These are phyloP conservation scores for Penicillium sp. DNA, from an alignment of 2,329 filamentous ascomycete species.

Conservation along the genomic window DNA sequence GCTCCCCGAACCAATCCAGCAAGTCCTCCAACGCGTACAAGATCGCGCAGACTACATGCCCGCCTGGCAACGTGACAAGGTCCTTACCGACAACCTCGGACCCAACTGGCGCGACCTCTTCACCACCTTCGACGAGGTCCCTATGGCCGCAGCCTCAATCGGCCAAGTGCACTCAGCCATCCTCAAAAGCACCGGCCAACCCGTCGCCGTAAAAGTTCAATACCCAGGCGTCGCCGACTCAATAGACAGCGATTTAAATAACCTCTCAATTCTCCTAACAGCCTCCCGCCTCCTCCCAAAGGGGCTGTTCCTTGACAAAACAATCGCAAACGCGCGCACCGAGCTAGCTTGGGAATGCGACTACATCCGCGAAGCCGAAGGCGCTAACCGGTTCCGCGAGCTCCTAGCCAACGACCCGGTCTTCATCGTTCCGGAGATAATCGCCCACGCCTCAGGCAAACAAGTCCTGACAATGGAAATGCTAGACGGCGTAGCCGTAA, in stretches of 20 bases:
- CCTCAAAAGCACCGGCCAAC: conserved; percentile 68
- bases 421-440: conserved; percentile 77
- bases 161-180: conserved; percentile 90
- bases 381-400: conserved; percentile 70
- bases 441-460: conserved; percentile 74
- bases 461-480: conserved; percentile 92
- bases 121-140: conserved; percentile 79
- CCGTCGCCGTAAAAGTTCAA: conserved; percentile 93
- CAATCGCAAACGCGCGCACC: conserved; percentile 87
- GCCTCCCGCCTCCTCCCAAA: conserved; percentile 87
- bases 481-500: conserved; percentile 82
- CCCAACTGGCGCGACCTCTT: conserved; percentile 82
- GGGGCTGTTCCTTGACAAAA: conserved; percentile 92
- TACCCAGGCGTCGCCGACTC: conserved; percentile 95
- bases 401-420: conserved; percentile 75
- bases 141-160: conserved; percentile 93
- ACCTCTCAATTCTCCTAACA: conserved; percentile 83
- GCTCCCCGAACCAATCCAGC: conserved; percentile 80
- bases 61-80: conserved; percentile 82
- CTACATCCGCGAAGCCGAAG: conserved; percentile 83
- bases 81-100: conserved; percentile 76
- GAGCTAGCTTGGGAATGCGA: conserved; percentile 98
- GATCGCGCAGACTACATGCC: conserved; percentile 99
- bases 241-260: conserved; percentile 94
- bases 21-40: conserved; percentile 90